Evolutionary conservation across 495 filamentous ascomycete species (phyloP).

Genomic region (Chaetomium cochliodes): DNA sequence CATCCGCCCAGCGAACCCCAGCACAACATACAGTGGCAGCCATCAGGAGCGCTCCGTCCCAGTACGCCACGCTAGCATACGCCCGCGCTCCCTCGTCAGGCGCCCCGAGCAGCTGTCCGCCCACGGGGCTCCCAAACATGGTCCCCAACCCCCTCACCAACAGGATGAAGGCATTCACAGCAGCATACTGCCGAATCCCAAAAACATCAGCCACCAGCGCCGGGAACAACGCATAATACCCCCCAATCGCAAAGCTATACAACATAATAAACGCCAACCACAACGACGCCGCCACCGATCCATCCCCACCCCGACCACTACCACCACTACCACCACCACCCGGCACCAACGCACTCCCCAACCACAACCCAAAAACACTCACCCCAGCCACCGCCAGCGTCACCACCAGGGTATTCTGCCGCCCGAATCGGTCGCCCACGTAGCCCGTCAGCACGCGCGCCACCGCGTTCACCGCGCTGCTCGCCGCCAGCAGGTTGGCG

Average conservation of each 20-base stretch:
- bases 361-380: conserved; percentile 54
- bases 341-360: conserved; percentile 33
- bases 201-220: conserved; percentile 57
- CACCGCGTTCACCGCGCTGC: conserved; percentile 56
- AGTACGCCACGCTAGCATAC: conserved; percentile 36
- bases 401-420: conserved; percentile 54
- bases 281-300: conserved; percentile 26
- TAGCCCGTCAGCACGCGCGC: conserved; percentile 53
- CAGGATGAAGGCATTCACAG: conserved; percentile 58
- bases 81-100: conserved; percentile 23
- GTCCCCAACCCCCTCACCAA: conserved; percentile 56
- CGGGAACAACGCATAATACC: conserved; percentile 48
- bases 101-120: conserved; percentile 42
- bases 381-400: conserved; percentile 49
- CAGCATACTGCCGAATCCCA: conserved; percentile 57
- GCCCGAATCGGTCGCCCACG: conserved; percentile 48
- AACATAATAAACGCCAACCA: conserved; percentile 55
- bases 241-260: conserved; percentile 54
- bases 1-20: conserved; percentile 43
- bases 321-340: no score
- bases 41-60: conserved; percentile 41
- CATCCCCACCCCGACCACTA: neutral
- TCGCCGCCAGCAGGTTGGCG: conserved; percentile 52
- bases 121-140: conserved; percentile 54
- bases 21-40: conserved; percentile 34